Conservation (phyloP, 495 filamentous ascomycete species). For the Aspergillus funiculosus region DNA sequence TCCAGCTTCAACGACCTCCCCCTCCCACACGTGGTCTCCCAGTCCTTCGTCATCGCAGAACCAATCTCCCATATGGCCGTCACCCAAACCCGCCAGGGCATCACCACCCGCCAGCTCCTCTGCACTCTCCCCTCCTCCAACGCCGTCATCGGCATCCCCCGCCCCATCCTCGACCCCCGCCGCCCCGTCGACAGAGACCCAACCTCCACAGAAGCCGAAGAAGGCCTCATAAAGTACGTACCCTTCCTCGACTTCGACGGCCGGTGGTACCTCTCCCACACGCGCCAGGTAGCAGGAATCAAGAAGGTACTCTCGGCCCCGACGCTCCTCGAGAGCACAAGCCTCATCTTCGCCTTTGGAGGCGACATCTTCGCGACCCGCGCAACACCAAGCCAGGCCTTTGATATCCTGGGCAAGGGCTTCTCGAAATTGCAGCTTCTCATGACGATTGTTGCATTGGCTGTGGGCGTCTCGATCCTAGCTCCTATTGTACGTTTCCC, state of each 20-base stretch:
- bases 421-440: conserved; percentile 87
- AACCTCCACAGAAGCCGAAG: conserved; percentile 68
- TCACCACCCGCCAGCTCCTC: conserved; percentile 77
- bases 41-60: conserved; percentile 71
- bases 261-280: conserved; percentile 73
- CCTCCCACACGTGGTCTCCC: conserved; percentile 66
- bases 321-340: conserved; percentile 85
- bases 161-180: conserved; percentile 73
- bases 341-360: conserved; percentile 84
- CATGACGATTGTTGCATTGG: conserved; percentile 71
- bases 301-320: conserved; percentile 65
- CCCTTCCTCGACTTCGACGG: conserved; percentile 81
- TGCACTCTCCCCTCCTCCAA: conserved; percentile 65
- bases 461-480: conserved; percentile 64
- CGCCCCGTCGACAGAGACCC: conserved; percentile 82
- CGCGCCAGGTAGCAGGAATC: conserved; percentile 73
- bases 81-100: conserved; percentile 87
- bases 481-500: conserved; percentile 70
- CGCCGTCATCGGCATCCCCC: conserved; percentile 73
- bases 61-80: conserved; percentile 73
- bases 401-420: conserved; percentile 87
- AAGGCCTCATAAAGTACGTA: conserved; percentile 72
- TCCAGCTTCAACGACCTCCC: conserved; percentile 60
- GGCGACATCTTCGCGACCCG: conserved; percentile 80
- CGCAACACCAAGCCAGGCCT: conserved; percentile 75